Evolutionary conservation across 805 yeast genomes (phyloP), one percentile per base, ranked within the genome.

Genomic region (Cyberlindnera lachancei): DNA sequence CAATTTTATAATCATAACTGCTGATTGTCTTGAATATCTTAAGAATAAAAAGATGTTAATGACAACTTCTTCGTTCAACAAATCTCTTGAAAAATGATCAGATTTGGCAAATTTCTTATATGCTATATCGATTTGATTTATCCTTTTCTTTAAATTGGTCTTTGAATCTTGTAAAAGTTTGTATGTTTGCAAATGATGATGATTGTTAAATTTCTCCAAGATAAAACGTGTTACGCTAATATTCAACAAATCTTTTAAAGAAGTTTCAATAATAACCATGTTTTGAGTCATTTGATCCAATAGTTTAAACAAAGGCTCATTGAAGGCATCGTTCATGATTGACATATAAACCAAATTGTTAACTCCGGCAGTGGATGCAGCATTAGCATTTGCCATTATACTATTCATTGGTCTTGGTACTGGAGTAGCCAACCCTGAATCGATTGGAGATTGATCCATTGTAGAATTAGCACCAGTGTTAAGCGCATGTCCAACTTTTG

Each of bases 11-110:
- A 62, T 25, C 38, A 53, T 44, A 15, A 63, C 58, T 3, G 70
- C 61, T 2, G 67, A 48, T 34, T 64, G 67, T 37, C 67, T 50
- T 5, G 64, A 36, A 30, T 64, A 66, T 37, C 67, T 52, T 4
- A 68, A 34, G 30, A 61, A 59, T 12, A 68, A 40, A 38, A 67
- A 61, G 15, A 62, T 55, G 28, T 61, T 56, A 20, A 60, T 59
- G 15, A 58, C 53, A 5, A 59, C 55, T 18, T 56, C 57, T 33
- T 59, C 59, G 4, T 45, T 44, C 13, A 63, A 34, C 11, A 64
- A 39, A 5, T 59, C 65, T 25, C 57, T 50, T 15, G 55, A 42
- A 32, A 61, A 64, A 34, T 55, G 46, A 8, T 55, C 53, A 1
- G 66, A 50, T 30, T 50, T 53, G 2, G 63, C 56, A 35, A 64